These are phyloP conservation scores for Ocimum tenuiflorum DNA, from an alignment of 257 asterid species.

Conservation along the genomic window DNA sequence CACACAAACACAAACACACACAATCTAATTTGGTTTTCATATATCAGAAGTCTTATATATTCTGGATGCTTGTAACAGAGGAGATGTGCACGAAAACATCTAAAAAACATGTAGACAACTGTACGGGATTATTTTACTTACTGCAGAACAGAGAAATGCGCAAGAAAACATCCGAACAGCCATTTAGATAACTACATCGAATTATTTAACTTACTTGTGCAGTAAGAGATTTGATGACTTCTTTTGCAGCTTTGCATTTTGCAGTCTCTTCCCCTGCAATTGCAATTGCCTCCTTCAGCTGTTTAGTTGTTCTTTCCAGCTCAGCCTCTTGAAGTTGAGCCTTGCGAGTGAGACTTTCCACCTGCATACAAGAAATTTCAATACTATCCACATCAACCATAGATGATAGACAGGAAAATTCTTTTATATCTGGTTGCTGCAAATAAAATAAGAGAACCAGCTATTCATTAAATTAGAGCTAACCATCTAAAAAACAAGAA, in stretches of 20 bases:
- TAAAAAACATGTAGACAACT: neutral
- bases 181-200: conserved; percentile 7
- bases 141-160: too few relatives aligned
- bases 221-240: conserved; percentile 87
- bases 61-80: neutral
- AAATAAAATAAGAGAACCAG: neutral
- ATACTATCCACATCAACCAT: conserved; percentile 8
- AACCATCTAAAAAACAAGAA: neutral
- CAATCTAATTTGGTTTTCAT: too few relatives aligned
- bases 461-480: neutral
- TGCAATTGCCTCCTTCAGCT: conserved; percentile 79
- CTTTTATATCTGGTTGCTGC: neutral
- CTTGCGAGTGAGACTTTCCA: conserved; percentile 68
- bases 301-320: conserved; percentile 75
- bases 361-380: conserved; percentile 32
- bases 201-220: conserved; percentile 56
- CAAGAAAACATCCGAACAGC: too few relatives aligned
- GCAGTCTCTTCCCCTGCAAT: conserved; percentile 92
- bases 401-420: conserved; percentile 3
- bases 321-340: conserved; percentile 81
- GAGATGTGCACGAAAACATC: conserved; percentile 4
- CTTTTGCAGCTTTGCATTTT: conserved; percentile 96
- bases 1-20: too few relatives aligned
- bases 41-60: too few relatives aligned
- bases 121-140: conserved; percentile 29